Conservation (phyloP, 2,329 filamentous ascomycete genomes). For the Furcasterigmium furcatum region DNA sequence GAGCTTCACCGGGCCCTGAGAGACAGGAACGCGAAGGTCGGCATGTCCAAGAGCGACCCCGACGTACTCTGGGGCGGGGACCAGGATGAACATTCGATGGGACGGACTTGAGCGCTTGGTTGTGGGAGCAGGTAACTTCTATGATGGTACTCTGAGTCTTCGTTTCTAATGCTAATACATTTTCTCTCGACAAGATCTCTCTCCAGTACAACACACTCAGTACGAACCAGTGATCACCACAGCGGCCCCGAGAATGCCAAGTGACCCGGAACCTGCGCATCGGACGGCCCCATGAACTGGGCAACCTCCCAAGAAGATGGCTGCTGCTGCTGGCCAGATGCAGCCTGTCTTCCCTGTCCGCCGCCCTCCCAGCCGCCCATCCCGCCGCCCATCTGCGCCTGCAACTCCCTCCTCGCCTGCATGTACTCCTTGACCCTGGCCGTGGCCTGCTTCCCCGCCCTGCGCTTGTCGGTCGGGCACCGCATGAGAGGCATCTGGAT, state of each 20-base stretch:
- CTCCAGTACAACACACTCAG: neutral
- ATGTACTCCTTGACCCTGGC: constrained; percentile 38
- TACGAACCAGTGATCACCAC: constrained; percentile 5
- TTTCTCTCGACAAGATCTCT: too few relatives aligned
- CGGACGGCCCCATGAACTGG: constrained; percentile 9
- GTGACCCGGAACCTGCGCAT: constrained; percentile 3
- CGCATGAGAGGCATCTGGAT: constrained; percentile 44
- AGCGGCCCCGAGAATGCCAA: constrained; percentile 6
- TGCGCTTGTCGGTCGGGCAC: constrained; percentile 38
- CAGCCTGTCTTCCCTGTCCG: too few relatives aligned
- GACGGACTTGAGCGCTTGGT: too few relatives aligned
- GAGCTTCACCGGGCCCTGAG: constrained; percentile 14
- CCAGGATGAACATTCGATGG: neutral
- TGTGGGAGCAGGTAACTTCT: too few relatives aligned
- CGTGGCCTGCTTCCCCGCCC: constrained; percentile 36
- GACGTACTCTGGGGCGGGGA: constrained; percentile 15
- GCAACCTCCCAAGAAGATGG: constrained; percentile 10
- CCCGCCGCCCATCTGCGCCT: constrained; percentile 2
- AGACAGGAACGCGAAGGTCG: constrained; percentile 18
- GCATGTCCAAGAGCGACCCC: constrained; percentile 11
- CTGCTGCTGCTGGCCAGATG: neutral
- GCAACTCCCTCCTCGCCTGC: constrained; percentile 33
- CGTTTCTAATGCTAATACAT: too few relatives aligned
- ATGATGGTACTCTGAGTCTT: too few relatives aligned
- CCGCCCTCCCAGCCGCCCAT: constrained; percentile 4